These are phyloP conservation scores for Coemansia sp. DNA, from an alignment of 192 early-diverging fungal species.

Conservation along the genomic window DNA sequence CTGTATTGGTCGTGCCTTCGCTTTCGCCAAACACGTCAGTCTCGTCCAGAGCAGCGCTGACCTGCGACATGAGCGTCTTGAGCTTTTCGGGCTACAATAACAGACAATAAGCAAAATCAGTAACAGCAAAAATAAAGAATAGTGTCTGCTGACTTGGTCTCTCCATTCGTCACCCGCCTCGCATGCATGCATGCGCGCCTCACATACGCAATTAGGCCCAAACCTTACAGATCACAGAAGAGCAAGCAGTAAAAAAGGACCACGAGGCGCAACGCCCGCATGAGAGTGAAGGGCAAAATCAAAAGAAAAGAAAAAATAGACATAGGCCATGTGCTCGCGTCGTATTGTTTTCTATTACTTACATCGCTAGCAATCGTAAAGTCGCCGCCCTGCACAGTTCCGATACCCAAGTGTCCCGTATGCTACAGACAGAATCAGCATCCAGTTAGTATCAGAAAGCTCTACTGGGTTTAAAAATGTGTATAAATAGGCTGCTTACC, in stretches of 20 bases:
- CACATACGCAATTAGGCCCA: not conserved
- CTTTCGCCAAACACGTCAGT: constrained; percentile 21
- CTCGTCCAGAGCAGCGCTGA: constrained; percentile 43
- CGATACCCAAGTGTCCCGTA: constrained; percentile 50
- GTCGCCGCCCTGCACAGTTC: constrained; percentile 27
- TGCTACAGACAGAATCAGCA: constrained; percentile 28
- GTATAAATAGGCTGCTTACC: constrained; percentile 13
- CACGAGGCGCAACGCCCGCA: not conserved
- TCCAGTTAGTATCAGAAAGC: too few species aligned
- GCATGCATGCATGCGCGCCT: not conserved
- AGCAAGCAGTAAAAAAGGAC: not conserved
- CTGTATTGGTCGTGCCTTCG: constrained; percentile 5
- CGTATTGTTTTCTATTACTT: constrained; percentile 16
- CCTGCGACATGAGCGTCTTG: constrained; percentile 48
- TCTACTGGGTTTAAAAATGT: too few species aligned
- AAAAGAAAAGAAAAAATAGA: not conserved
- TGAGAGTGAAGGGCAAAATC: not conserved
- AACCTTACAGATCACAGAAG: not conserved
- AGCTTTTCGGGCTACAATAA: constrained; percentile 42
- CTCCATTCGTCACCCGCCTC: too few species aligned
- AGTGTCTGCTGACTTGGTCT: not conserved
- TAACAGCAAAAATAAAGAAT: not conserved
- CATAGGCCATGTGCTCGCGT: not conserved
- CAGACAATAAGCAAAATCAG: not conserved
- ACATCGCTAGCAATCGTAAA: constrained; percentile 31